Evolutionary conservation across 2,329 filamentous ascomycete genomes (phyloP), one percentile per base, ranked within the genome.

Genomic region (Mariannaea sp.): DNA sequence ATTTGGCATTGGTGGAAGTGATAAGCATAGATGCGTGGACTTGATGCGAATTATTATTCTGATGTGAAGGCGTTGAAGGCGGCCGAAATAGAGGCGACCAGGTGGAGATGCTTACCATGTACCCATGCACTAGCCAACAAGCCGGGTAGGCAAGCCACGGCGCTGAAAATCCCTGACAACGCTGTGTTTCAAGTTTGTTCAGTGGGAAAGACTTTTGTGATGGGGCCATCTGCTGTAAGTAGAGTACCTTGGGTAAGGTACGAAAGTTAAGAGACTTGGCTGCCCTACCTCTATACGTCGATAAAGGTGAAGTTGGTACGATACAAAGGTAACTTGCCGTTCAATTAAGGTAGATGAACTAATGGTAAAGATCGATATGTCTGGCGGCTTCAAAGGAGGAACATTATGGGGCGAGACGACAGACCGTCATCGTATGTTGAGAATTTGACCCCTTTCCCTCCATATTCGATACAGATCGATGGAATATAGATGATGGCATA

Each of bases 151-250:
- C n/a, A 41, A 49, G 14, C 44, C 26, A 36, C 13, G 12, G 20
- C 10, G 20, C n/a, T 20, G 26, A 24, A 44, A 19, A 30, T 38
- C 29, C 38, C 17, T 30, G 24, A 27, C 22, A 36, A 36, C 16
- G 30, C 35, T 19, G 3, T 46, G 51, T 53, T 53, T 53, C 51
- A 53, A 44, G 51, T 53, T 49, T 49, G 51, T 49, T 53, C 51
- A 53, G 51, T 53, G 51, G 49, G 42, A 51, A 45, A 41, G 46
- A n/a, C n/a, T 22, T 8, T 20, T 30, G 26, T 26, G 49, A 52
- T 41, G 49, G 42, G 41, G 46, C 27, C 41, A 45, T 52, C 32
- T 1, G 10, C 27, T 12, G 10, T 36, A 10, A 13, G 16, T 9
- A 36, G 33, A 36, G 16, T n/a, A n/a, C n/a, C n/a, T n/a, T n/a